phyloP scores from a whole-genome alignment of 768 basidiomycete species.

The Serendipita sp. region DNA sequence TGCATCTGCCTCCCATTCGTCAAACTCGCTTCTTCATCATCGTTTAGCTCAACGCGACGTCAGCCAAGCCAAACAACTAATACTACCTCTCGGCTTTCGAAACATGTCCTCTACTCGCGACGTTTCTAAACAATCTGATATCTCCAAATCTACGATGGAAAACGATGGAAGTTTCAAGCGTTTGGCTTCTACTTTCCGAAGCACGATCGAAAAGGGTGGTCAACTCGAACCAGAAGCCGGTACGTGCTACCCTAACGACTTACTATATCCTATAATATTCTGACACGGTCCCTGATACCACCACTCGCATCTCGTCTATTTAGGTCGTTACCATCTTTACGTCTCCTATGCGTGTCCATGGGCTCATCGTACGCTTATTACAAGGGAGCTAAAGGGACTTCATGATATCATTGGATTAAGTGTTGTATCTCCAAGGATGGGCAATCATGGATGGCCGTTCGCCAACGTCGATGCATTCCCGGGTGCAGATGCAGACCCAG shows the following conservation, averaged over 20 bases:
- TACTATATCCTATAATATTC: not conserved
- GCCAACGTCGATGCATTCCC: slow-evolving; percentile 51
- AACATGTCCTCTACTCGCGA: not conserved
- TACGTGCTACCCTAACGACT: slow-evolving; percentile 19
- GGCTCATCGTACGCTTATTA: slow-evolving; percentile 83
- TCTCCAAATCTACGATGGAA: slow-evolving; percentile 36
- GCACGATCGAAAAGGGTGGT: slow-evolving; percentile 38
- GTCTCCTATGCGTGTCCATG: slow-evolving; percentile 84
- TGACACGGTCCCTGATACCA: too few relatives aligned
- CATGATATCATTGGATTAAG: slow-evolving; percentile 77
- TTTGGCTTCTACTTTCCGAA: slow-evolving; percentile 36
- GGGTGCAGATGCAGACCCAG: slow-evolving; percentile 57
- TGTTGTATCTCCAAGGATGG: slow-evolving; percentile 77
- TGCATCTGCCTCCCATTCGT: too few relatives aligned
- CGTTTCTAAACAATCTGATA: slow-evolving; percentile 25
- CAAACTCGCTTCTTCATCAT: too few relatives aligned
- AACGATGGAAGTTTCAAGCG: slow-evolving; percentile 55
- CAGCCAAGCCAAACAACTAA: not conserved
- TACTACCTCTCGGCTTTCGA: too few relatives aligned
- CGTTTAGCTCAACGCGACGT: not conserved
- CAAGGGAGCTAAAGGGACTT: slow-evolving; percentile 81
- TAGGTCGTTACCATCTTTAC: slow-evolving; percentile 84
- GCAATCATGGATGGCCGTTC: slow-evolving; percentile 53
- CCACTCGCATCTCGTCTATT: not conserved
- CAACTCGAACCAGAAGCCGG: slow-evolving; percentile 63